Conservation (phyloP, 2,329 filamentous ascomycete species). For the Phaeosphaeria sp. region DNA sequence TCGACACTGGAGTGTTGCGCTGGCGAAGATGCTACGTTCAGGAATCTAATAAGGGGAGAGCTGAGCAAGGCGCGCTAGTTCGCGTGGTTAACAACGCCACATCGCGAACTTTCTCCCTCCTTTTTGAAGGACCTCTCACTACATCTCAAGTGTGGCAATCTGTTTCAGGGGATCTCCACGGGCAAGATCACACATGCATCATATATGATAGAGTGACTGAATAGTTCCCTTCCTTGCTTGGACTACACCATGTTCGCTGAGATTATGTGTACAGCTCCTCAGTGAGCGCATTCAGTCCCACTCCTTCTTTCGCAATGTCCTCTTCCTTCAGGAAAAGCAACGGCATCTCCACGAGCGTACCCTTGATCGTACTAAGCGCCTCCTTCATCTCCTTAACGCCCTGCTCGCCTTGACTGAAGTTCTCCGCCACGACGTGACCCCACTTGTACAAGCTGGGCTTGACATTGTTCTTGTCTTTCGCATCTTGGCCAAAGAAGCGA, state of each 20-base stretch:
- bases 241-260: not conserved
- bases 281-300: constrained; percentile 62
- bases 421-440: constrained; percentile 77
- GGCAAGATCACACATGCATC: too few relatives aligned
- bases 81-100: not conserved
- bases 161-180: too few relatives aligned
- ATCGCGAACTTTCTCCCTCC: not conserved
- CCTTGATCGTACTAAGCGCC: constrained; percentile 73
- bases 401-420: constrained; percentile 53
- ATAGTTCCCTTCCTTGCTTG: too few relatives aligned
- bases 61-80: not conserved
- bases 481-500: constrained; percentile 63
- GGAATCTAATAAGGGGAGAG: not conserved
- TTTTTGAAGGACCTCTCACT: not conserved
- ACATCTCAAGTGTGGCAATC: not conserved
- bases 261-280: constrained; percentile 57
- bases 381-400: constrained; percentile 62
- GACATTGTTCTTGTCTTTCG: constrained; percentile 50
- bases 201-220: too few relatives aligned
- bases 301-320: constrained; percentile 84
- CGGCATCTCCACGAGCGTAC: constrained; percentile 81
- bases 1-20: not conserved
- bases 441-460: constrained; percentile 72
- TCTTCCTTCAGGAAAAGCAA: constrained; percentile 83
- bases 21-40: not conserved